Base-by-base conservation (phyloP, 2,329 filamentous ascomycete genomes). In the Hypomyces perniciosus region DNA sequence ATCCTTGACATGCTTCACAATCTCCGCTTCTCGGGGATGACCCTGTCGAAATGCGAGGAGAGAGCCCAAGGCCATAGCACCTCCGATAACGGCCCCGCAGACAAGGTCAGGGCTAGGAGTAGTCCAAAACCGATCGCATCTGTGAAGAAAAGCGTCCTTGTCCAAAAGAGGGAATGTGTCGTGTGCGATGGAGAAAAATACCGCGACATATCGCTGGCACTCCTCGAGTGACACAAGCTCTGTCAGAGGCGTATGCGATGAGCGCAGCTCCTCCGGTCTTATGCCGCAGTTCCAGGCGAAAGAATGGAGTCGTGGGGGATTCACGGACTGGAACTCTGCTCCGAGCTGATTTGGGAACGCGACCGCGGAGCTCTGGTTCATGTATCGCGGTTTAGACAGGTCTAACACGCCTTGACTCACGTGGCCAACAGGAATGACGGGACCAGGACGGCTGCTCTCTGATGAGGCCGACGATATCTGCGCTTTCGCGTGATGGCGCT, bases 221-320 rank as follows among this genome's bases (percentile, higher is more conserved):
- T 55, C 55, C n/a, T 52, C 29, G 10, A 48, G 48, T 1, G 44
- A 37, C 3, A 54, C 8, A 20, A 42, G 43, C 12, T 50, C 13
- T 3, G 50, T 28, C 28, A 57, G 40, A 2, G 50, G 38, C 13
- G 46, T 12, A 10, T 48, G 26, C 1, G 48, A 38, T 6, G 38
- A 30, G 8, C 48, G 50, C 8, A 37, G 43, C 6, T 47, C 48
- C 41, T 57, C 54, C 4, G 47, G 47, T 7, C 56, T 49, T n/a
- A 54, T 46, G 37, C 56, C 56, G 8, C 56, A 53, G 37, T 57
- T 57, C 56, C 56, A 57, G 5, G 54, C 56, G 47, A 54, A 57
- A 6, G 56, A 56, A 39, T 57, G 56, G 6, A 57, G 52, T 0
- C 56, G 54, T 10, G 52, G 54, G 5, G 54, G 56, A 29, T 52